Conservation (phyloP, 352 stramenopile genomes). For the Pythium sukuiense region DNA sequence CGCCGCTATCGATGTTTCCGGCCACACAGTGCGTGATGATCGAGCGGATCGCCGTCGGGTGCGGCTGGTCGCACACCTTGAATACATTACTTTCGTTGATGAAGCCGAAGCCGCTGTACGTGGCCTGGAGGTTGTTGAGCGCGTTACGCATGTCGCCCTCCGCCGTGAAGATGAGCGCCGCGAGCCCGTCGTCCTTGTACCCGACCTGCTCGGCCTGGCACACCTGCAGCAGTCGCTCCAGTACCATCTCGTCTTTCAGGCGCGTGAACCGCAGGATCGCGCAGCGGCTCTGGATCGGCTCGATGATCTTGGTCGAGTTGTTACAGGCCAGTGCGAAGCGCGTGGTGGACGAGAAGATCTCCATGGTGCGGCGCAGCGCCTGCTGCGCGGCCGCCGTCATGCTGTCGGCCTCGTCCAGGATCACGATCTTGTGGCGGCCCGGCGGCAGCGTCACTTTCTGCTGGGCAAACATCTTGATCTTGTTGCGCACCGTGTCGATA, state of each 20-base stretch:
- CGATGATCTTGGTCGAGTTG: slow-evolving; percentile 99
- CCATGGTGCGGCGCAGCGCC: slow-evolving; percentile 97
- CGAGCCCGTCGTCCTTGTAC: slow-evolving; percentile 91
- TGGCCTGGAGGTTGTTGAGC: slow-evolving; percentile 99
- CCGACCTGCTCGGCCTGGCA: slow-evolving; percentile 91
- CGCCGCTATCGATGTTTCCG: slow-evolving; percentile 84
- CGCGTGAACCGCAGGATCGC: slow-evolving; percentile 97
- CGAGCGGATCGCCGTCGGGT: slow-evolving; percentile 84
- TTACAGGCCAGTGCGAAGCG: slow-evolving; percentile 99
- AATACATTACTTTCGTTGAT: slow-evolving; percentile 97
- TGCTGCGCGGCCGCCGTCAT: slow-evolving; percentile 99
- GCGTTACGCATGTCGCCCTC: slow-evolving; percentile 99
- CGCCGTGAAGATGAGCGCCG: slow-evolving; percentile 98
- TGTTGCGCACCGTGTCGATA: slow-evolving; percentile 91
- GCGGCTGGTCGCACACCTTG: slow-evolving; percentile 95
- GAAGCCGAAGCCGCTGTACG: slow-evolving; percentile 92
- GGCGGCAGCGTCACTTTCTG: slow-evolving; percentile 95
- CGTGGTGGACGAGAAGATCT: slow-evolving; percentile 98
- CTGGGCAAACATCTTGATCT: slow-evolving; percentile 99
- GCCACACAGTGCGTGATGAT: slow-evolving; percentile 70
- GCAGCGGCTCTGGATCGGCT: slow-evolving; percentile 98
- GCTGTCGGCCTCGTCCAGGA: slow-evolving; percentile 98
- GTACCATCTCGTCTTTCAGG: slow-evolving; percentile 95
- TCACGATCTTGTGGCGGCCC: slow-evolving; percentile 97
- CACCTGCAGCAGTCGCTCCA: slow-evolving; percentile 92